Evolutionary conservation across 805 yeast species (phyloP), one percentile per base, ranked within the genome.

Genomic region (Saturnispora galanensis): DNA sequence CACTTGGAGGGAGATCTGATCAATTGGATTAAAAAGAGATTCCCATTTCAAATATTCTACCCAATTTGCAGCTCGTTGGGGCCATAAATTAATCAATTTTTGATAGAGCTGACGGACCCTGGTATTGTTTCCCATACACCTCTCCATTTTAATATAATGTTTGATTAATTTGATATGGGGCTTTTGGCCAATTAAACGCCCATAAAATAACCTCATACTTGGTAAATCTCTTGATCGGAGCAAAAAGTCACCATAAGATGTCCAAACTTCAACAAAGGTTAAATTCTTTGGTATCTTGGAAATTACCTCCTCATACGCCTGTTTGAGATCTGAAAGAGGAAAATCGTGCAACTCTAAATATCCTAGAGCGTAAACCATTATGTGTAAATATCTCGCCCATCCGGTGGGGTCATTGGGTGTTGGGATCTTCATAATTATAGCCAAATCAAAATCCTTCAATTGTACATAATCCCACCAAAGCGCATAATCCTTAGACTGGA

Each of bases 381-480:
- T 33, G 16, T 37, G 34, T 4, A 37, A 26, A 56, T 81, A 89
- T 38, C 83, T 61, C 45, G 76, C 68, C 96, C 96, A 87, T 5
- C 56, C 33, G 2, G 40, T 41, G n/a, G 48, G 50, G 4, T 21
- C 8, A 10, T 37, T 33, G 10, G 47, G 59, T 38, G 59, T 74
- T 0, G 81, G 86, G 0, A 51, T 51, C 4, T 56, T 35, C 6
- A 31, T 16, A 10, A 42, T 17, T 37, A 16, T 4, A n/a, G 26
- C 28, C 13, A 32, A 10, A 10, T 16, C 12, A 10, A 8, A 16
- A 8, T 28, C 16, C 18, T 78, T 53, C 18, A 85, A 56, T 10
- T 73, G 67, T 2, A 86, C 47, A 54, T 79, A 80, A 0, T 74
- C 58, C 90, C 95, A 88, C 97, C 97, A 89, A 0, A 78, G 64